Evolutionary conservation across 176 grass and related monocot genomes (phyloP), one percentile per base, ranked within the genome.

Genomic region (Paspalum notatum): DNA sequence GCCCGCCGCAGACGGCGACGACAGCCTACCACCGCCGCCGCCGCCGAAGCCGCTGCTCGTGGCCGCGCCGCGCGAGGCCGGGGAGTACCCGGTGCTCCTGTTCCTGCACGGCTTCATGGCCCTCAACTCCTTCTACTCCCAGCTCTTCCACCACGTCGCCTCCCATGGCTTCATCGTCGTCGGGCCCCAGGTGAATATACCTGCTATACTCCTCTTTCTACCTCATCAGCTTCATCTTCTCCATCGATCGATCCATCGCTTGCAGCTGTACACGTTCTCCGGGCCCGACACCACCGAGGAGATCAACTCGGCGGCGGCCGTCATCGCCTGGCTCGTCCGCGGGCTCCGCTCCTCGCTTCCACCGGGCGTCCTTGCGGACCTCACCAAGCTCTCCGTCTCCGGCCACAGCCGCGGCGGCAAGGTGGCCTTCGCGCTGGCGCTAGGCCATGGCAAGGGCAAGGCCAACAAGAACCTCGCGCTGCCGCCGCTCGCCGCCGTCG

Each of bases 331-430:
- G 95, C 68, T 97, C 45, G 48, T 72, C 27, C 5, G 4, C n/a
- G 88, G 90, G 38, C 81, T 94, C n/a, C 11, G 50, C 38, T 32
- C n/a, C 8, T n/a, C 15, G 22, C 85, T 97, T 1, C 83, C 89
- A 0, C 21, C 17, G 0, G 3, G 63, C 45, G 83, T 94, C 13
- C 79, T 45, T 48, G 62, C 85, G 4, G 66, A 87, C 75, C 32
- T 86, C 2, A 71, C 70, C 25, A 82, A 84, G 67, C 15, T 94
- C 3, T 90, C 82, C 40, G n/a, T 97, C 61, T 86, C 85, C 20
- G 94, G 94, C 17, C 94, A 97, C 69, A 97, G 94, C 85, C 85
- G 89, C 14, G 94, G 91, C 14, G 91, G 91, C 17, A 97, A 97
- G 86, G 91, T 92, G 15, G 87, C 91, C 0, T 97, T 97, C 69